Conservation (phyloP, 106 monocot genomes). For the Allium cepa region DNA sequence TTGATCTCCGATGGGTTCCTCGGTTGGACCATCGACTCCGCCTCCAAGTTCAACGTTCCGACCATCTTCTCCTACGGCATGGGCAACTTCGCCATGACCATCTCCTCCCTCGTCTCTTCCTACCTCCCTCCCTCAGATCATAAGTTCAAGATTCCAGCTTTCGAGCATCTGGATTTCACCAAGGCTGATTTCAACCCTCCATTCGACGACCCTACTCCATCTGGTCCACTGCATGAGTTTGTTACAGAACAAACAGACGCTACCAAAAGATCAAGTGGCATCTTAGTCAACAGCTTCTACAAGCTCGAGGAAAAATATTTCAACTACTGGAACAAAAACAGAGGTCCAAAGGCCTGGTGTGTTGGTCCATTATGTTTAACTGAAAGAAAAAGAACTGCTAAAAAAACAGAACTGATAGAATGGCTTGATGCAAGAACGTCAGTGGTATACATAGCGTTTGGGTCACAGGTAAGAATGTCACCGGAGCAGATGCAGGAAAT, state of each 20-base stretch:
- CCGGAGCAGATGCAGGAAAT: constrained; percentile 21
- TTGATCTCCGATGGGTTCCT: constrained; percentile 41
- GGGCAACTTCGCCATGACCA: constrained; percentile 13
- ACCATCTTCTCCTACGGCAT: constrained; percentile 17
- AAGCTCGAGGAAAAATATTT: constrained; percentile 4
- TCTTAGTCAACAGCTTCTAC: constrained; percentile 10
- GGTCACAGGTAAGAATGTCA: constrained; percentile 20
- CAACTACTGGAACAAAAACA: not conserved
- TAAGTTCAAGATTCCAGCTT: not conserved
- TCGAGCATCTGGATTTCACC: not conserved
- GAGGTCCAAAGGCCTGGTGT: not conserved
- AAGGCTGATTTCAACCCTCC: not conserved
- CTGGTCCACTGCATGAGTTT: not conserved
- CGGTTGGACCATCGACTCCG: constrained; percentile 20
- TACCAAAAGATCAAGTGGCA: not conserved
- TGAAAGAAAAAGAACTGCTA: not conserved
- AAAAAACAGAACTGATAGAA: not conserved
- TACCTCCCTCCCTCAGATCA: not conserved
- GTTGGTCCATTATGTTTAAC: constrained; percentile 12
- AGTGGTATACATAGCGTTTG: constrained; percentile 38
- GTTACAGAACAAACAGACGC: not conserved
- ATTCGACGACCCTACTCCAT: not conserved
- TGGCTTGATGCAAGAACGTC: constrained; percentile 6
- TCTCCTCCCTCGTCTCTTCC: not conserved
- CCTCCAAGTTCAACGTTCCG: constrained; percentile 7